Percentiles rank a stretch among this genome's conserved stretches.
Evolutionary conservation across 441 rosid species (phyloP).

Genomic region (Gossypium schwendimanii): DNA sequence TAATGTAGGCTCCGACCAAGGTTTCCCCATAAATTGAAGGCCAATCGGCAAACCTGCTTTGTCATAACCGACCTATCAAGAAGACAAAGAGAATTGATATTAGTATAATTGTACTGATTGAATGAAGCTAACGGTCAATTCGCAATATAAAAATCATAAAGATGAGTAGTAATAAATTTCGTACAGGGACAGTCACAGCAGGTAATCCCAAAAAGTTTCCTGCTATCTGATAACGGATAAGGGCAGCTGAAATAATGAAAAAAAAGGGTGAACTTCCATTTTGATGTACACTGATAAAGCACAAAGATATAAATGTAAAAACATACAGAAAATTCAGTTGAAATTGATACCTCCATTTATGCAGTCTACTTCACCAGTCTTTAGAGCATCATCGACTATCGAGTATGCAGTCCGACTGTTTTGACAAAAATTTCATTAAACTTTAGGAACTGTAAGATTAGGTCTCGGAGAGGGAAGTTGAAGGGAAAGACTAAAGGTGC

Average conservation of each 20-base stretch:
- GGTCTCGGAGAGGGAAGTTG: neutral
- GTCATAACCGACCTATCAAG: conserved; percentile 60
- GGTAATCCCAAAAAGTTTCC: conserved; percentile 69
- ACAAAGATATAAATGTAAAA: neutral
- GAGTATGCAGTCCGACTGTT: conserved; percentile 60
- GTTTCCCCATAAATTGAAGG: conserved; percentile 66
- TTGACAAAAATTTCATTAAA: neutral
- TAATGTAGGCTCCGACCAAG: conserved; percentile 67
- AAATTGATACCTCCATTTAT: conserved; percentile 55
- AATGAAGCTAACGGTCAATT: neutral
- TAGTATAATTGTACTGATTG: neutral
- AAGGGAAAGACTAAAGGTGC: neutral
- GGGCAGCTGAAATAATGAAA: conserved; percentile 48
- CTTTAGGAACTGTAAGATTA: neutral
- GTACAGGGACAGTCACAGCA: conserved; percentile 43
- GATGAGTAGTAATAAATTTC: neutral
- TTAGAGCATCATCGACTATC: conserved; percentile 32
- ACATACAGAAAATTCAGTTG: neutral
- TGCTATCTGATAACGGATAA: conserved; percentile 61
- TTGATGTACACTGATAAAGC: neutral
- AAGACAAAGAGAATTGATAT: neutral
- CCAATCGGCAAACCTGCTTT: conserved; percentile 58
- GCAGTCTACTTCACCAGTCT: conserved; percentile 71
- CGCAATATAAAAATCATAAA: neutral
- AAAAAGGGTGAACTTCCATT: neutral